Percentiles rank a stretch among this genome's conserved stretches.
These are phyloP conservation scores for Naganishia onofrii DNA, from an alignment of 768 basidiomycete genomes.

Conservation along the genomic window DNA sequence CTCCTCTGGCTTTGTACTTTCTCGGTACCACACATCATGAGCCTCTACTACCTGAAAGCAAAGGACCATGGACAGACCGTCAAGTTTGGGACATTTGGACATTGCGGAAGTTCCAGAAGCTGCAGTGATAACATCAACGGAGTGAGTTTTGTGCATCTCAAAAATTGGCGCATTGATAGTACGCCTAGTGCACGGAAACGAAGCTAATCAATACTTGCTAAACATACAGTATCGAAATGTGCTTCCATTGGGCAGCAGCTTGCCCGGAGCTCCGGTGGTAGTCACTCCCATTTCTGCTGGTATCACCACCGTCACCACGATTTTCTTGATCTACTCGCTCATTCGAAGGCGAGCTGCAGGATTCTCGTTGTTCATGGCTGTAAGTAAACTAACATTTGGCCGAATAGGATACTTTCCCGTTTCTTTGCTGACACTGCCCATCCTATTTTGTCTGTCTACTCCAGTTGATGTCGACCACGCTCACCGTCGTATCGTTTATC, in stretches of 20 bases:
- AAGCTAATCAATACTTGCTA: too few species aligned
- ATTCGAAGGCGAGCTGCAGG: constrained; percentile 33
- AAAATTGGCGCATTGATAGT: too few species aligned
- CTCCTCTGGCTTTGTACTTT: constrained; percentile 49
- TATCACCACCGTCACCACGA: constrained; percentile 40
- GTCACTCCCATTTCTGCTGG: constrained; percentile 46
- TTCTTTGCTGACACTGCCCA: not conserved
- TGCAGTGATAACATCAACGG: not conserved
- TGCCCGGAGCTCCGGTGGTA: constrained; percentile 40
- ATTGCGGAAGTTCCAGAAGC: constrained; percentile 21
- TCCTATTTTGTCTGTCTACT: not conserved
- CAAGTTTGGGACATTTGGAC: constrained; percentile 46
- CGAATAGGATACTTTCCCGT: not conserved
- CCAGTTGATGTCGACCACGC: not conserved
- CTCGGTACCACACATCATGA: constrained; percentile 43
- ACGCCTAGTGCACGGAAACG: too few species aligned
- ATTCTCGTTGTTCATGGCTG: constrained; percentile 38
- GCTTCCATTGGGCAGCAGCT: constrained; percentile 24
- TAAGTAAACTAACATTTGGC: constrained; percentile 34
- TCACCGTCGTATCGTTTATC: constrained; percentile 36
- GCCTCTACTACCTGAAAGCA: constrained; percentile 37
- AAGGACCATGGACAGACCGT: constrained; percentile 23
- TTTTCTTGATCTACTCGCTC: constrained; percentile 35
- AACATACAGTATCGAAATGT: too few species aligned
- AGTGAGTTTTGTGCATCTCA: not conserved